phyloP scores from a whole-genome alignment of 2,329 filamentous ascomycete genomes.

The Cladosporium sp. region DNA sequence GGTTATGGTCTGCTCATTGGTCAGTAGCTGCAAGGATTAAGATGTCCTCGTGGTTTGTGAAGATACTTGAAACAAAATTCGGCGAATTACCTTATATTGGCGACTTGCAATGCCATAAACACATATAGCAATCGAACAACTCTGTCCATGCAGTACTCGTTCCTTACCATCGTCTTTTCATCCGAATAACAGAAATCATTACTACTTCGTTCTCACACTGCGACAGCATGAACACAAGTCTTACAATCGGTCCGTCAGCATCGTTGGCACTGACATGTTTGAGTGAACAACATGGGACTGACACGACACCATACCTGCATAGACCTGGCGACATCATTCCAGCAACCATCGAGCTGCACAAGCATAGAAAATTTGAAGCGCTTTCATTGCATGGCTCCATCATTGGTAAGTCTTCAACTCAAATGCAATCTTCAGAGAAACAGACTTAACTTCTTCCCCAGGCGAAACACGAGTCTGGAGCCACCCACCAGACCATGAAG shows the following conservation, averaged over 20 bases:
- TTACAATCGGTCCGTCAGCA: neutral
- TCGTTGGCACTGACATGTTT: slow-evolving; percentile 40
- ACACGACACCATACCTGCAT: neutral
- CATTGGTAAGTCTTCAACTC: neutral
- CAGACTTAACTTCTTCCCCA: neutral
- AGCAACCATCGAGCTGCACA: neutral
- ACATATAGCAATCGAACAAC: too few species aligned
- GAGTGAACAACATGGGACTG: neutral
- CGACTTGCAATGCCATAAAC: too few species aligned
- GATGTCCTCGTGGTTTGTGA: too few species aligned
- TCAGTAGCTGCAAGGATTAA: too few species aligned
- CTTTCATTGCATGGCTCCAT: slow-evolving; percentile 1
- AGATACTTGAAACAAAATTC: too few species aligned
- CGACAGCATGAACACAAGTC: neutral
- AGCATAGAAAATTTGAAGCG: slow-evolving; percentile 1
- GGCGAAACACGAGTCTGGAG: slow-evolving; percentile 3
- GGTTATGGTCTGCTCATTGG: too few species aligned
- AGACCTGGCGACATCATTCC: slow-evolving; percentile 9
- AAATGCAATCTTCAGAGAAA: too few species aligned
- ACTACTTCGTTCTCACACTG: too few species aligned
- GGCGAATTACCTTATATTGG: too few species aligned
- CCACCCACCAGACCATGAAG: neutral
- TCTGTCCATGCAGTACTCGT: too few species aligned
- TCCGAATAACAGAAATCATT: too few species aligned
- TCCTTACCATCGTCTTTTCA: too few species aligned